A percentile compares a stretch with the other conserved stretches of the same genome.
Conservation (phyloP, 2,329 filamentous ascomycete species). For the Dactylellina haptotyla region DNA sequence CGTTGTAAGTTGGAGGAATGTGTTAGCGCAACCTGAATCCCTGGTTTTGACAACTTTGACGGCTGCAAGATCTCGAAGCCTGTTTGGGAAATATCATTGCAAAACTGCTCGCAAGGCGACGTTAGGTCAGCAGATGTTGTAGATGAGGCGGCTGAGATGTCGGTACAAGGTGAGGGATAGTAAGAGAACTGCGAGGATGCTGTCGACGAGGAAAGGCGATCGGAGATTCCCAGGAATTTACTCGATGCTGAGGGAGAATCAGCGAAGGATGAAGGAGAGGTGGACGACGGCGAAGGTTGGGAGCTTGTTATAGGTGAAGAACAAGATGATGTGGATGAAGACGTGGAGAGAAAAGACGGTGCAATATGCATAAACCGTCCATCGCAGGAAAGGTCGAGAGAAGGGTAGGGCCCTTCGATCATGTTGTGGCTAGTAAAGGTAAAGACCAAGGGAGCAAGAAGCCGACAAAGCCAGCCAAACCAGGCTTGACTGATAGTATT, state of each 20-base stretch:
- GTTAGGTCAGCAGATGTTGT: conserved; percentile 31
- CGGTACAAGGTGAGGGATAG: conserved; percentile 29
- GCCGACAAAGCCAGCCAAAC: not conserved
- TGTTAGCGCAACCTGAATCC: conserved; percentile 29
- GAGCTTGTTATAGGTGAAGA: conserved; percentile 36
- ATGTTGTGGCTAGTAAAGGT: conserved; percentile 26
- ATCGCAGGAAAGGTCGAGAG: conserved; percentile 42
- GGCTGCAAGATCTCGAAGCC: conserved; percentile 9
- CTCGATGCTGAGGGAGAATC: conserved; percentile 34
- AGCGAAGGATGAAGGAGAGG: conserved; percentile 41
- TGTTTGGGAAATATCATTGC: conserved; percentile 14
- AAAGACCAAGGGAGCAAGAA: not conserved
- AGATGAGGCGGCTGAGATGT: conserved; percentile 27
- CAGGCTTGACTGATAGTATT: not conserved
- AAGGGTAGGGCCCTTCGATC: conserved; percentile 48
- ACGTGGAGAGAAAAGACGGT: conserved; percentile 27
- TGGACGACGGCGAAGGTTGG: conserved; percentile 14
- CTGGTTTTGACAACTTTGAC: conserved; percentile 3
- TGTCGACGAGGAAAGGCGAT: conserved; percentile 29
- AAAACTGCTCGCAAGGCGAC: conserved; percentile 29
- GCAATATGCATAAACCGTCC: conserved; percentile 40
- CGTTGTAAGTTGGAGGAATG: conserved; percentile 36
- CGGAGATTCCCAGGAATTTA: conserved; percentile 38
- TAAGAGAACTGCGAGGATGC: conserved; percentile 24
- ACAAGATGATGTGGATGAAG: conserved; percentile 26